Base-by-base conservation (phyloP, 306 rosid species). In the Dryas alaskensis region DNA sequence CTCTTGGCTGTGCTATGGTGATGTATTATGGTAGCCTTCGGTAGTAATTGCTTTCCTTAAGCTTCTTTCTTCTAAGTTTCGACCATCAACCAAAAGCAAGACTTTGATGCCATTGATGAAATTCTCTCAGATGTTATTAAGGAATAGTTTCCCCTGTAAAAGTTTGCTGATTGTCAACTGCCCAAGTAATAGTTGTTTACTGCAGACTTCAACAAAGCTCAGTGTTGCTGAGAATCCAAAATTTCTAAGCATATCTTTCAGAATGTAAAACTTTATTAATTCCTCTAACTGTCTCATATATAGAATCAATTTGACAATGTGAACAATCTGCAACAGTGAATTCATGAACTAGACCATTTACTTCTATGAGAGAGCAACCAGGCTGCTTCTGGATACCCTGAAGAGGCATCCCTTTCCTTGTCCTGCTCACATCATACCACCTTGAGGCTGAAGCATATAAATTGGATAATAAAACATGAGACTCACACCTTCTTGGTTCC, bases 351-450 rank as follows among this genome's bases (percentile, higher is more conserved):
- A 71, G 76, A 39, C 73, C 68, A 19, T 65, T 73, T 22, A 78
- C 68, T 78, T 71, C 76, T 58, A 78, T 71, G 43, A 72, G 61
- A 46, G 73, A 64, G 73, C 81, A 78, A 2, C 73, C 81, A 2
- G 76, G 81, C 39, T 71, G 67, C 65, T 71, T 78, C 5, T 39
- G 73, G 44, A 48, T 58, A 13, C 76, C 46, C 16, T 58, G 61
- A 17, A 48, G 61, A 58, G 67, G 13, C 51, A 48, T 55, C 57
- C 17, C 51, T 55, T 64, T 62, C 72, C 73, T 55, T 73, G 5
- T 46, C 27, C 40, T 71, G 51, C 22, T 78, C 59, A 64, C 81
- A 52, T 71, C 81, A 70, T 40, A n/a, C 73, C 76, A 78, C 73
- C 72, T 53, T 27, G 73, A 44, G 45, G 76, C 60, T 16, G 67